Base-by-base conservation (phyloP, 202 grass and related monocot species). In the Sporobolus alterniflorus region DNA sequence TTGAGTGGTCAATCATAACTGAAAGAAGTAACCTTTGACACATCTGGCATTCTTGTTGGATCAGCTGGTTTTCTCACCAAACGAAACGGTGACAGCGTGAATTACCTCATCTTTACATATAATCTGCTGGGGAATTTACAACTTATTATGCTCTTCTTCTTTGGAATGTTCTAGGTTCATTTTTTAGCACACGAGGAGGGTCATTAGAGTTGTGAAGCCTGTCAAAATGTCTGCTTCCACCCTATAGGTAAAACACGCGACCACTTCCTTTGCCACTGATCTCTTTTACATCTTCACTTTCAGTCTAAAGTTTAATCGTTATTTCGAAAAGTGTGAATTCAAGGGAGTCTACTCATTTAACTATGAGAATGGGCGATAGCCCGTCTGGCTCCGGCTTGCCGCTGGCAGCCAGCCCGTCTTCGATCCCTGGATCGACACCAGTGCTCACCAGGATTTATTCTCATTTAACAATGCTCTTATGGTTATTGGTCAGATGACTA, bases 1-100 rank as follows among this genome's bases (percentile, higher is more conserved):
- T 77, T 20, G 84, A 93, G 68, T 96, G 93, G 93, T 90, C 93
- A 31, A 79, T 76, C 67, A 16, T 82, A 82, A 61, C 74, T 46
- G 13, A 59, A 59, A 59, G 2, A 83, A 72, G 51, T 74, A 11
- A 82, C 50, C 20, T 85, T 21, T 55, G 88, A 65, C 65, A 5
- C 64, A 26, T 74, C 0, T 83, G 92, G 82, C 64, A 50, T 52
- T 51, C 22, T 74, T 61, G 61, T 84, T 42, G 54, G 39, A 60
- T 74, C 80, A 25, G 20, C 64, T 43, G 31, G 49, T 73, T 78
- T 30, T 12, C 44, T 82, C 3, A 67, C 12, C 11, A 87, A 74
- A 74, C 72, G 59, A 69, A 77, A 83, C 15, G 72, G 68, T 41
- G 62, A 84, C 51, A 29, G 7, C n/a, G 61, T 71, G 31, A 84